A percentile compares a stretch with the other conserved stretches of the same genome.
These are phyloP conservation scores for Solanum dulcamara DNA, from an alignment of 257 asterid genomes.

Conservation along the genomic window DNA sequence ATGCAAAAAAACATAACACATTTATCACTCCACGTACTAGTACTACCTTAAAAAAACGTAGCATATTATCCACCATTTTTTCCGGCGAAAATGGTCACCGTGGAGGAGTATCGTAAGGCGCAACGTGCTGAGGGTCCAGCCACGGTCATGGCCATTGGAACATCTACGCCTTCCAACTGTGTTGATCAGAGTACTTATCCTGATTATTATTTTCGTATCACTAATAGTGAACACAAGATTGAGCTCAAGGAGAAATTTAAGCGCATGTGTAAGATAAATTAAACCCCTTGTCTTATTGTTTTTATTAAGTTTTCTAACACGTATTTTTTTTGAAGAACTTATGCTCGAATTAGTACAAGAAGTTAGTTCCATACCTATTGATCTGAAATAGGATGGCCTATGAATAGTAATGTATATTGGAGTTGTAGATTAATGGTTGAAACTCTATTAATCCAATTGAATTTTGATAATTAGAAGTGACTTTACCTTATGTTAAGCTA, in stretches of 20 bases:
- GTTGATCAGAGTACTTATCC: conserved; percentile 58
- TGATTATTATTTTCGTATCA: conserved; percentile 64
- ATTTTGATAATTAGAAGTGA: not conserved
- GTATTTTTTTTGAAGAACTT: not conserved
- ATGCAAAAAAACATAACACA: not conserved
- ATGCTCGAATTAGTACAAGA: not conserved
- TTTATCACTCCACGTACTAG: not conserved
- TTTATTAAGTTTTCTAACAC: not conserved
- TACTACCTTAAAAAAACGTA: not conserved
- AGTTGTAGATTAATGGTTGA: not conserved
- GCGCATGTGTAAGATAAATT: conserved; percentile 57
- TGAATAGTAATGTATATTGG: not conserved
- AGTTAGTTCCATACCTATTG: too few species aligned
- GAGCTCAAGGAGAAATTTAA: conserved; percentile 56
- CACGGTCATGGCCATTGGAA: conserved; percentile 64
- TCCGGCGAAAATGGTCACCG: conserved; percentile 34
- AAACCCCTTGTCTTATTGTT: not conserved
- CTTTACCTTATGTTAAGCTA: not conserved
- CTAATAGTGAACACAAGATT: conserved; percentile 50
- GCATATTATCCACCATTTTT: not conserved
- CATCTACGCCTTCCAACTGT: conserved; percentile 57
- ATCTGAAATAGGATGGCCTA: not conserved
- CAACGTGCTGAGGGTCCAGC: conserved; percentile 80
- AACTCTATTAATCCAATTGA: not conserved
- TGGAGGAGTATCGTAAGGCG: conserved; percentile 52